These are phyloP conservation scores for Xylariales sp. DNA, from an alignment of 2,329 filamentous ascomycete species.

Conservation along the genomic window DNA sequence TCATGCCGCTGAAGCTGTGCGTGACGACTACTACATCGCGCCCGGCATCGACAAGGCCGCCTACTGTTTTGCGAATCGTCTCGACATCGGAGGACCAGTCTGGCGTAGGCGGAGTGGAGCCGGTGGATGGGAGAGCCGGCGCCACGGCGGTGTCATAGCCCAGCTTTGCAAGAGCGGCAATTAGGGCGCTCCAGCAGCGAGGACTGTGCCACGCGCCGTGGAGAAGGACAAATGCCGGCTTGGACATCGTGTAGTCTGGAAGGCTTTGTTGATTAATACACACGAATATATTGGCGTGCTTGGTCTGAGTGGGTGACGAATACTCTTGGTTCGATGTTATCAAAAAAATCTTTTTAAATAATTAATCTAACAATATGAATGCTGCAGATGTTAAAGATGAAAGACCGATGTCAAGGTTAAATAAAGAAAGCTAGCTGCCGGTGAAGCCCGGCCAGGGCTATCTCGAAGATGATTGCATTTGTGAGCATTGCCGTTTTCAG, in stretches of 20 bases:
- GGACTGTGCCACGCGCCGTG: slow-evolving; percentile 2
- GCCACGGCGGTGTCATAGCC: slow-evolving; percentile 12
- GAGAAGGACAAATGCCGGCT: slow-evolving; percentile 2
- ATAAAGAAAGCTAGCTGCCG: too few relatives aligned
- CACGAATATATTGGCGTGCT: too few relatives aligned
- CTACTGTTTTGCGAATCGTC: slow-evolving; percentile 11
- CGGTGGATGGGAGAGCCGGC: slow-evolving; percentile 15
- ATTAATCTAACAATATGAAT: too few relatives aligned
- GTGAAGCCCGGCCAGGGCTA: too few relatives aligned
- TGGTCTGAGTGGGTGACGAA: too few relatives aligned
- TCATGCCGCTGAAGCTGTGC: slow-evolving; percentile 20
- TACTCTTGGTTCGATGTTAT: too few relatives aligned
- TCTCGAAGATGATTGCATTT: too few relatives aligned
- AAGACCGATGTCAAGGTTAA: too few relatives aligned
- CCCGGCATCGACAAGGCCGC: slow-evolving; percentile 9
- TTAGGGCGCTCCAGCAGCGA: neutral
- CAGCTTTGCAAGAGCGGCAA: neutral
- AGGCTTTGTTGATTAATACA: too few relatives aligned
- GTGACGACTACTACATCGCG: slow-evolving; percentile 16
- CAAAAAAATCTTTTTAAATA: too few relatives aligned
- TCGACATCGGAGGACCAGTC: slow-evolving; percentile 15
- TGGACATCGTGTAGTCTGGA: neutral
- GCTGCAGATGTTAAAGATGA: too few relatives aligned
- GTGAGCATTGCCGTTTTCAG: too few relatives aligned
- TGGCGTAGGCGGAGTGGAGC: slow-evolving; percentile 11